A percentile compares a stretch with the other conserved stretches of the same genome.
These are phyloP conservation scores for Trichoderma arundinaceum DNA, from an alignment of 2,329 filamentous ascomycete species.

Conservation along the genomic window DNA sequence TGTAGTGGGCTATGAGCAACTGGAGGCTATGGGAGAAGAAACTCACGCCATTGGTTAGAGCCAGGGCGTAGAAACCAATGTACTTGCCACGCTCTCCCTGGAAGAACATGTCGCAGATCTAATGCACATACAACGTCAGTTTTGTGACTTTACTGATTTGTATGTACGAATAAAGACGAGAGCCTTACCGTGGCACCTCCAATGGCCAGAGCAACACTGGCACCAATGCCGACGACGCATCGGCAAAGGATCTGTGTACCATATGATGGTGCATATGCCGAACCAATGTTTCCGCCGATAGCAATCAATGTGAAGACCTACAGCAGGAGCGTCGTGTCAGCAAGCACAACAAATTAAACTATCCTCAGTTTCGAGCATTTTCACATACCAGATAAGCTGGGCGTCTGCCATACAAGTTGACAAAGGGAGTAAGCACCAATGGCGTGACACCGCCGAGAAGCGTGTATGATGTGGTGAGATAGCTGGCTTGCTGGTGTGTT, in stretches of 20 bases:
- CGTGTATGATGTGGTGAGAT: constrained; percentile 28
- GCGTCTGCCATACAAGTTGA: constrained; percentile 23
- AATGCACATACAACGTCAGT: neutral
- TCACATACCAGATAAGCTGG: constrained; percentile 15
- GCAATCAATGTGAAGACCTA: constrained; percentile 21
- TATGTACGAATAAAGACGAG: neutral
- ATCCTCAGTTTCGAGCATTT: too few species aligned
- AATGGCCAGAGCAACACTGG: constrained; percentile 24
- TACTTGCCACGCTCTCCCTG: constrained; percentile 26
- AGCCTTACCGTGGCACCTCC: constrained; percentile 23
- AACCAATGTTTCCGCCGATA: constrained; percentile 22
- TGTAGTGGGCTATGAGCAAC: neutral
- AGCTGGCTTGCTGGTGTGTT: constrained; percentile 18
- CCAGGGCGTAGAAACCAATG: constrained; percentile 27
- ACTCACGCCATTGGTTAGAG: constrained; percentile 25
- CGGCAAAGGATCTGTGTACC: constrained; percentile 20
- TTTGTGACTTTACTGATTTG: neutral
- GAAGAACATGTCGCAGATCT: constrained; percentile 27
- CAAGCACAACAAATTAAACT: neutral
- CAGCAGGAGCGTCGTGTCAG: neutral
- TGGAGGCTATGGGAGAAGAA: too few species aligned
- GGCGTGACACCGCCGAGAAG: constrained; percentile 26
- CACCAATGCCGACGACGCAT: constrained; percentile 17
- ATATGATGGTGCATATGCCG: constrained; percentile 25
- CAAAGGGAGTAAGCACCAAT: constrained; percentile 17